phyloP scores from a whole-genome alignment of 2,329 filamentous ascomycete species.

The Coniella lustricola region DNA sequence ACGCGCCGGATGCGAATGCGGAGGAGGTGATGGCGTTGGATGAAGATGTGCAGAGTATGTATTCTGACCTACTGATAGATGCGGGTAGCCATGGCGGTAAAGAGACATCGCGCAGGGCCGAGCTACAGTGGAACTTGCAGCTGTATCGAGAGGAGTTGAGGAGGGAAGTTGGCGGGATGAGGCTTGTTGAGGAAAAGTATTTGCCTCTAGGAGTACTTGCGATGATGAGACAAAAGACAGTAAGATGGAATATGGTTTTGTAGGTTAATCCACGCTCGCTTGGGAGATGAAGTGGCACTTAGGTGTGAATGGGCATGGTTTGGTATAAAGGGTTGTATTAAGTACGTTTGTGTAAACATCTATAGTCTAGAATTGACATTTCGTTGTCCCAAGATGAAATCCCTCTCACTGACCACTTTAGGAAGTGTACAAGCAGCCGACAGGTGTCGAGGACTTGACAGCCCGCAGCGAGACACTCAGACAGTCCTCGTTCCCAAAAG shows the following conservation, averaged over 20 bases:
- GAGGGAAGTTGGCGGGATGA: slow-evolving; percentile 26
- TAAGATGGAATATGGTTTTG: slow-evolving; percentile 34
- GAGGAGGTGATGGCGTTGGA: neutral
- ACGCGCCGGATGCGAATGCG: too few species aligned
- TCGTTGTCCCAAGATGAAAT: neutral
- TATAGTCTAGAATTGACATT: too few species aligned
- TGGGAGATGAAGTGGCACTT: too few species aligned
- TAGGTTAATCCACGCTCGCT: slow-evolving; percentile 16
- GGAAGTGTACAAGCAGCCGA: neutral
- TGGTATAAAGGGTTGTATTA: too few species aligned
- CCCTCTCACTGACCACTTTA: neutral
- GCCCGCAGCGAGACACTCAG: slow-evolving; percentile 27
- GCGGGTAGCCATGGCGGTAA: too few species aligned
- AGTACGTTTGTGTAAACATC: neutral
- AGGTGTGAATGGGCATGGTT: too few species aligned
- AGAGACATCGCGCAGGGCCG: too few species aligned
- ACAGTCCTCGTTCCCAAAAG: slow-evolving; percentile 32
- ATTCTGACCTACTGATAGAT: too few species aligned
- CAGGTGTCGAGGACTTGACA: neutral
- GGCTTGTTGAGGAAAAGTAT: slow-evolving; percentile 31
- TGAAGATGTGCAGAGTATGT: too few species aligned
- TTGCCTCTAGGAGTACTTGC: slow-evolving; percentile 31
- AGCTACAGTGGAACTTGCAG: neutral
- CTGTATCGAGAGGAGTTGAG: neutral
- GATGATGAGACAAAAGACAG: slow-evolving; percentile 33